Percentiles rank a stretch among this genome's conserved stretches.
phyloP scores from a whole-genome alignment of 164 flowering plant species.

The Chloranthus sessilifolius region DNA sequence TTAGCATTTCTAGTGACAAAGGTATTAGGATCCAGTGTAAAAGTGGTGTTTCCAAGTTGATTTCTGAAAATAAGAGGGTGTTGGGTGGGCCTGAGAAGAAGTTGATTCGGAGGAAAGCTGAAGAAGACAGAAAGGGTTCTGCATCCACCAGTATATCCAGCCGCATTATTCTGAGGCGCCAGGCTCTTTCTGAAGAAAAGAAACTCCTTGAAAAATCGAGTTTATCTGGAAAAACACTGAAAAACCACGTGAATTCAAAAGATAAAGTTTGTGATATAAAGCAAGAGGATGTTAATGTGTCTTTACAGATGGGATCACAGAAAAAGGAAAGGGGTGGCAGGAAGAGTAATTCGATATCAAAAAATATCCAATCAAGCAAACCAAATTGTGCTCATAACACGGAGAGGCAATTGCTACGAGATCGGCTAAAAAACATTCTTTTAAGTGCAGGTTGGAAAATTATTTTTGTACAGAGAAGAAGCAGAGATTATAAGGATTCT shows the following conservation, averaged over 20 bases:
- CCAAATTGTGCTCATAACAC: constrained; percentile 17
- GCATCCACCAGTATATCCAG: constrained; percentile 19
- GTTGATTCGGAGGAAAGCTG: constrained; percentile 19
- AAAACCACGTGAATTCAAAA: constrained; percentile 26
- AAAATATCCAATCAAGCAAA: constrained; percentile 13
- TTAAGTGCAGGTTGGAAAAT: constrained; percentile 66
- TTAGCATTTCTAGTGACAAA: constrained; percentile 29
- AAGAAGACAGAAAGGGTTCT: constrained; percentile 21
- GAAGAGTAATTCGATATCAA: constrained; percentile 25
- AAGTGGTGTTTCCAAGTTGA: constrained; percentile 77
- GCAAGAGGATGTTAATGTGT: constrained; percentile 35
- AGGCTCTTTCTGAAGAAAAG: constrained; percentile 19
- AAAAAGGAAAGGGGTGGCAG: constrained; percentile 17
- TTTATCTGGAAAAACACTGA: constrained; percentile 23
- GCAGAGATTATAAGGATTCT: constrained; percentile 57
- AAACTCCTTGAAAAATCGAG: constrained; percentile 26
- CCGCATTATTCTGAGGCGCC: constrained; percentile 14
- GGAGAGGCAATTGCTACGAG: constrained; percentile 46
- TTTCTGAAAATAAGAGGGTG: constrained; percentile 51
- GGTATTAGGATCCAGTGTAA: constrained; percentile 72
- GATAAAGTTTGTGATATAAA: constrained; percentile 23
- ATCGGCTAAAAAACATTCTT: constrained; percentile 45
- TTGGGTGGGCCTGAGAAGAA: constrained; percentile 21
- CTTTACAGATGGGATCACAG: constrained; percentile 22
- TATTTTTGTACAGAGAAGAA: constrained; percentile 51